Conservation (phyloP, 345 rosid species). For the Raphanus raphanistrum region DNA sequence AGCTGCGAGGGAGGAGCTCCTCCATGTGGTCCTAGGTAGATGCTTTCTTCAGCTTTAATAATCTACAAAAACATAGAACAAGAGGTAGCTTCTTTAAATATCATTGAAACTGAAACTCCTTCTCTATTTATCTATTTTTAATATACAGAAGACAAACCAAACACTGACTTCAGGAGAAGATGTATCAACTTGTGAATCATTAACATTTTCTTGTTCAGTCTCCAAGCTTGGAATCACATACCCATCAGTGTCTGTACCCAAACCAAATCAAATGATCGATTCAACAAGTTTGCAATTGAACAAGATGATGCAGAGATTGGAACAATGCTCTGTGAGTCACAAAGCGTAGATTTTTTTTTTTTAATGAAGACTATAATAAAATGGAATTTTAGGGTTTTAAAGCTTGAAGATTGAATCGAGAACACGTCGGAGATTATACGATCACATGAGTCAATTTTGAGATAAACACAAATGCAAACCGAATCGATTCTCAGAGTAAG, state of each 20-base stretch:
- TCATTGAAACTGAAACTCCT: not conserved
- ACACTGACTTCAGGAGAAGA: slow-evolving; percentile 46
- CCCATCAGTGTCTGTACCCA: slow-evolving; percentile 76
- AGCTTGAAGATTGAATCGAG: slow-evolving; percentile 3
- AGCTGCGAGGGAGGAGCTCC: slow-evolving; percentile 87
- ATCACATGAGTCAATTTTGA: not conserved
- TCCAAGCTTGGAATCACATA: slow-evolving; percentile 97
- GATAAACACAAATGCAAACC: slow-evolving; percentile 1
- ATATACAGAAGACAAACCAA: not conserved
- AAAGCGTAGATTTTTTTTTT: not conserved
- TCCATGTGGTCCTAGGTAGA: slow-evolving; percentile 84
- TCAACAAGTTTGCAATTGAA: not conserved
- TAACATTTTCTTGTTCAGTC: slow-evolving; percentile 40
- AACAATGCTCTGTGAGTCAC: slow-evolving; percentile 2
- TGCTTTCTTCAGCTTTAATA: slow-evolving; percentile 60
- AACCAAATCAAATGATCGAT: not conserved
- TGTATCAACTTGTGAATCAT: slow-evolving; percentile 46
- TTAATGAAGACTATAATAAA: not conserved
- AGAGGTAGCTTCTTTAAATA: not conserved
- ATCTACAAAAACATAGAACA: slow-evolving; percentile 34
- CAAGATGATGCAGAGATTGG: not conserved
- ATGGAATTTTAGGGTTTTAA: not conserved
- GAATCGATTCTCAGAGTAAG: slow-evolving; percentile 8
- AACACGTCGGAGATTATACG: not conserved
- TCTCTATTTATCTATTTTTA: not conserved